A percentile compares a stretch with the other conserved stretches of the same genome.
These are phyloP conservation scores for Epichloe sp. DNA, from an alignment of 2,329 filamentous ascomycete genomes.

Conservation along the genomic window DNA sequence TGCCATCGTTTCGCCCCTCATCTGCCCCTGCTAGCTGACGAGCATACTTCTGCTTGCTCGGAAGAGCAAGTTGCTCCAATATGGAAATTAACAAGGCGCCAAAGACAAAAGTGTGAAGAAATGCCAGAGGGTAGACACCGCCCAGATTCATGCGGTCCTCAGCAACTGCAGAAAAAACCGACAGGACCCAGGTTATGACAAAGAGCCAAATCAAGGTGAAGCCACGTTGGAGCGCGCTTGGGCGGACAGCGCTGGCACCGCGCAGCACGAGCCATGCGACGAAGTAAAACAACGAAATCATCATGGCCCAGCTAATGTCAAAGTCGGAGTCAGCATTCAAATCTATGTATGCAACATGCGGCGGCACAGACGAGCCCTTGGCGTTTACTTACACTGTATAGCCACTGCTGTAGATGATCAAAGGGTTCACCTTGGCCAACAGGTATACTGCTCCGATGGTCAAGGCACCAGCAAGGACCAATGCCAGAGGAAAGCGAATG, in stretches of 20 bases:
- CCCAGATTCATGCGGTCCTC: slow-evolving; percentile 61
- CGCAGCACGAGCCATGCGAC: slow-evolving; percentile 72
- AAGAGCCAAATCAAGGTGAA: slow-evolving; percentile 83
- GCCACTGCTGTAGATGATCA: slow-evolving; percentile 79
- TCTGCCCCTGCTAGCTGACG: slow-evolving; percentile 39
- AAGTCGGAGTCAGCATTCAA: slow-evolving; percentile 8
- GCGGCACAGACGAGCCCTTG: not conserved
- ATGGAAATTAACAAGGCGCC: slow-evolving; percentile 63
- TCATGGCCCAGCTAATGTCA: slow-evolving; percentile 58
- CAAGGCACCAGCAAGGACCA: slow-evolving; percentile 53
- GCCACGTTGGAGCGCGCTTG: slow-evolving; percentile 72
- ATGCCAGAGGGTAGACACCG: slow-evolving; percentile 68
- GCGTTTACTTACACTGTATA: slow-evolving; percentile 51
- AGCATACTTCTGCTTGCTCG: slow-evolving; percentile 57
- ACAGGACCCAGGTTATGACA: slow-evolving; percentile 54
- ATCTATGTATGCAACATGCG: not conserved
- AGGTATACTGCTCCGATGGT: slow-evolving; percentile 63
- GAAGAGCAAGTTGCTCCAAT: slow-evolving; percentile 66
- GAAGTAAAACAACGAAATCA: slow-evolving; percentile 67
- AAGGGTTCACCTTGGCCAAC: slow-evolving; percentile 70
- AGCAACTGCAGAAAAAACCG: slow-evolving; percentile 62
- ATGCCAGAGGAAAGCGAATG: slow-evolving; percentile 68
- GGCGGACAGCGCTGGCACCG: slow-evolving; percentile 65
- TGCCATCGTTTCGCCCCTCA: slow-evolving; percentile 23
- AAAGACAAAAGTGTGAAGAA: slow-evolving; percentile 66